Base-by-base conservation (phyloP, 371 early-diverging fungal genomes). In the Apophysomyces ossiformis region DNA sequence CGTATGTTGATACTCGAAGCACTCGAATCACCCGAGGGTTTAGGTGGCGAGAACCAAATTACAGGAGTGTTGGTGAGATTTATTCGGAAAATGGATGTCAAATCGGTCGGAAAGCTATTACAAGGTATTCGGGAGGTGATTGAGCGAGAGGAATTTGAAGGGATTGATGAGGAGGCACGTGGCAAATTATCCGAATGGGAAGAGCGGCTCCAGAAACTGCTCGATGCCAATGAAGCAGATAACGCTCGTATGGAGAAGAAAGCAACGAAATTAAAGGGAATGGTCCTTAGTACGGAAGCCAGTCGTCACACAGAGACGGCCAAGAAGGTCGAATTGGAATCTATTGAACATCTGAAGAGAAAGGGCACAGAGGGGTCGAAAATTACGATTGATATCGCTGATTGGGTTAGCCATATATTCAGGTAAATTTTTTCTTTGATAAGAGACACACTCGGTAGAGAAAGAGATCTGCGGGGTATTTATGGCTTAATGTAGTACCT, bases 1-100 rank as follows among this genome's bases (percentile, higher is more conserved):
- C 77, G 85, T 0, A 75, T 81, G 37, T 54, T 91, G 37, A 76
- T 89, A 43, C 73, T 84, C 13, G 79, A 82, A 65, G 82, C 82
- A 1, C 71, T 91, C 3, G 81, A 84, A 47, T 71, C 75, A 5
- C 60, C 50, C 12, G 66, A 75, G 35, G 75, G 72, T 1, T 60
- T 81, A 16, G 61, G 57, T 4, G 64, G 65, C 1, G 67, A 66
- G 13, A 68, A 58, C 4, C 66, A 69, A 1, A 32, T 78, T 38
- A 64, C 68, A 5, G 60, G 44, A 43, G 63, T 64, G 45, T 64
- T 78, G 8, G 64, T 71, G 1, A 71, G 58, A 46, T 58, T 76
- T 15, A 57, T 78, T 7, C 64, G 79, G 46, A 80, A 73, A 38
- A 64, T 80, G 37, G 73, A 70, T 1, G 43, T 64, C n/a, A 62